Evolutionary conservation across 768 basidiomycete species (phyloP), one percentile per base, ranked within the genome.

Genomic region (Kwoniella botswanensis): DNA sequence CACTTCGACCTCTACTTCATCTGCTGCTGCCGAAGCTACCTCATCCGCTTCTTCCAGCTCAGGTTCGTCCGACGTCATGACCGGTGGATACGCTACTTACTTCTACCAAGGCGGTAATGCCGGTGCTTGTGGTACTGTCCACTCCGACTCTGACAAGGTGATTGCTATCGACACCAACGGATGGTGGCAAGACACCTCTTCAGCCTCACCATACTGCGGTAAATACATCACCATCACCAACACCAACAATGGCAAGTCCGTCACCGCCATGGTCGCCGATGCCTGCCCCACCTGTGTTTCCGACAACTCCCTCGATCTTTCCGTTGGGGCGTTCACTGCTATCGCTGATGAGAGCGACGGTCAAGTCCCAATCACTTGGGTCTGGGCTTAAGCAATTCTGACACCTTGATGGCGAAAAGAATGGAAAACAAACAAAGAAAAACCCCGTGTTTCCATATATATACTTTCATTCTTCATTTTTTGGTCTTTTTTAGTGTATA

Each of bases 221-320:
- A 84, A 86, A 78, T 77, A 84, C 59, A 88, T 96, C 75, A 74
- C 79, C 73, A 88, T 97, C 79, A 89, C 85, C 68, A 91, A 92
- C 85, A 85, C 85, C 59, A 74, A 84, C 26, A 89, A 88, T 84
- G 86, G 87, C 60, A 88, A 89, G 82, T 79, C 82, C n/a, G 87
- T 91, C 68, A 86, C 82, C 3, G 93, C 89, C 56, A 87, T 86
- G 26, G 86, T 97, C 73, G 92, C 88, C 53, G 93, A 94, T 75
- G 89, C 87, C 46, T 97, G 93, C 86, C 93, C 93, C 26, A 90
- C 90, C 21, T 96, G 93, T 85, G 62, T 78, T 65, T 88, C 88
- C 76, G 43, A 44, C 35, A 87, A 90, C 82, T 91, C 90, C 17
- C 89, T 97, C 79, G 84, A 85, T 61, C 82, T 85, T 69, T 85